A percentile compares a stretch with the other conserved stretches of the same genome.
Evolutionary conservation across 129 eudicot species (phyloP).

Genomic region (Mikania micrantha): DNA sequence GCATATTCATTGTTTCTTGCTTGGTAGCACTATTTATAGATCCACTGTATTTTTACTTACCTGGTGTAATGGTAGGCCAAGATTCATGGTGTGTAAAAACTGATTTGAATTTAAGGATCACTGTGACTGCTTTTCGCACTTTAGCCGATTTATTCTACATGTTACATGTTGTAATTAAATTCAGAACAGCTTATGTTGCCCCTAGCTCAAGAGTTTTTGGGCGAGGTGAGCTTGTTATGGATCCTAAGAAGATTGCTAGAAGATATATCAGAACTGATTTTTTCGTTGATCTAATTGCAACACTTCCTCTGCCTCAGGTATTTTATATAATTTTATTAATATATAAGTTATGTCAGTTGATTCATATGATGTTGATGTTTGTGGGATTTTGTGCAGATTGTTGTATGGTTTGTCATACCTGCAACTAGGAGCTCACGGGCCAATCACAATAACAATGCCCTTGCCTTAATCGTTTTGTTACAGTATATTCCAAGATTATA

Average conservation of each 20-base stretch:
- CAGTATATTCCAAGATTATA: constrained; percentile 91
- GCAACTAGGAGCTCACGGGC: constrained; percentile 66
- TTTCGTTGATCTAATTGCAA: constrained; percentile 86
- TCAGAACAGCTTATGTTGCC: constrained; percentile 93
- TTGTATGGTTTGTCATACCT: constrained; percentile 92
- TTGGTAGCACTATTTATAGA: constrained; percentile 81
- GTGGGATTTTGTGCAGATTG: constrained; percentile 48
- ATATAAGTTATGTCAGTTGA: neutral
- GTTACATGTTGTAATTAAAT: constrained; percentile 74
- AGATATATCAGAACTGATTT: constrained; percentile 82
- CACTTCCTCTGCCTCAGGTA: constrained; percentile 99
- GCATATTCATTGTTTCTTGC: constrained; percentile 74
- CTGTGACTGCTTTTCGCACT: constrained; percentile 74
- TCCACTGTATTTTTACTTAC: constrained; percentile 86
- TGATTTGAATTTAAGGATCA: constrained; percentile 60
- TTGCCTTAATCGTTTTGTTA: constrained; percentile 83
- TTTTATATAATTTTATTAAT: neutral
- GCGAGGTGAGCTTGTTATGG: constrained; percentile 97
- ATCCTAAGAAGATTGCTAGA: constrained; percentile 76
- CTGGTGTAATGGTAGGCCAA: constrained; percentile 52
- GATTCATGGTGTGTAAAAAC: constrained; percentile 70
- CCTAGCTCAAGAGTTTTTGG: constrained; percentile 97
- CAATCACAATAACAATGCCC: constrained; percentile 88
- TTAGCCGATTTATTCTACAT: constrained; percentile 83
- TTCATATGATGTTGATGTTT: constrained; percentile 5